Base-by-base conservation (phyloP, 176 grass and related monocot species). In the Luzula sylvatica region DNA sequence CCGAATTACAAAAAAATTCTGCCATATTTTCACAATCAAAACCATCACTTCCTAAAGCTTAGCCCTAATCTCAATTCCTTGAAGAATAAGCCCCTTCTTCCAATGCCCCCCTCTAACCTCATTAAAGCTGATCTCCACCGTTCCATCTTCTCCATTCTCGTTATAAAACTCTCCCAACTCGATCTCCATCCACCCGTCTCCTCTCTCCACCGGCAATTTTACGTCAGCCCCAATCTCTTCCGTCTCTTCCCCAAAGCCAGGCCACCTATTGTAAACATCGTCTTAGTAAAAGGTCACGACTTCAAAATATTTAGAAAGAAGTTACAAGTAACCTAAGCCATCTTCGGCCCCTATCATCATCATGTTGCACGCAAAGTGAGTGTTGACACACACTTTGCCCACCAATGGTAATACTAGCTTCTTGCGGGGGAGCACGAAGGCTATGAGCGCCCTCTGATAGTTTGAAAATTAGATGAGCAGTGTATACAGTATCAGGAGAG, bases 381-480 rank as follows among this genome's bases (percentile, higher is more conserved):
- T 23, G 41, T 1, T 26, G 27, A 12, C 14, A 55, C 5, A 61
- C 55, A 5, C 8, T 39, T 0, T 28, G 20, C 3, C 8, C 20
- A 46, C 46, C 55, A 8, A 69, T 3, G 16, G 5, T 62, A 18
- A 76, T 52, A 2, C 2, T 47, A n/a, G 55, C 28, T 13, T 26
- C 46, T 45, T 76, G 73, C 0, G 19, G 2, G 0, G 49, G 62
- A 23, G 0, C 4, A 19, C 44, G 15, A 1, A 82, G 66, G 14
- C 82, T 71, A 0, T 5, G 3, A 0, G 3, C 19, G 1, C 3
- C 4, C 2, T 24, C 14, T 16, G 2, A 8, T 19, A 59, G 9
- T 21, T 68, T 83, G 39, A 74, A 94, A 6, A 94, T 52, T 2
- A 94, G 63, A 53, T 83, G 73, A 20, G 68, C 55, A 0, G 54